These are phyloP conservation scores for Amesomyces nigricolor DNA, from an alignment of 2,329 filamentous ascomycete species.

Conservation along the genomic window DNA sequence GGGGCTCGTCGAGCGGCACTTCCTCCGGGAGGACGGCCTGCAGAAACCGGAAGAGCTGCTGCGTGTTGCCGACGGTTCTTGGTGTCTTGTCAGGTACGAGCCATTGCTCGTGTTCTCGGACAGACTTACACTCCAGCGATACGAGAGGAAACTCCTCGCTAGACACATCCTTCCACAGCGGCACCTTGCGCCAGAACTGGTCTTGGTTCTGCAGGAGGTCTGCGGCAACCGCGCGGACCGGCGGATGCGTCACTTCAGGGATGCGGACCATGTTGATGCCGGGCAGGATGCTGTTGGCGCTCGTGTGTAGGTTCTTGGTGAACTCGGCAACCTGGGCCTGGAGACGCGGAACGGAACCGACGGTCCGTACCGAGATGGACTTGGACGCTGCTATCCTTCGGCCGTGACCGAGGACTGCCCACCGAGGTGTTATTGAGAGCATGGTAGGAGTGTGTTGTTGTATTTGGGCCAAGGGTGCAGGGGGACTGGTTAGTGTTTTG, in stretches of 20 bases:
- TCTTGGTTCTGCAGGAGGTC: constrained; percentile 19
- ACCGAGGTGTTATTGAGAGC: constrained; percentile 9
- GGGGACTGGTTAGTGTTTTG: too few species aligned
- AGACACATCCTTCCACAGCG: constrained; percentile 44
- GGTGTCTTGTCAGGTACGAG: constrained; percentile 17
- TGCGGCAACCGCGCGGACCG: neutral
- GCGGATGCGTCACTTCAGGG: neutral
- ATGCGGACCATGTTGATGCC: neutral
- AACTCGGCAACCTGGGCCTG: constrained; percentile 23
- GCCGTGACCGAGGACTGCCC: neutral
- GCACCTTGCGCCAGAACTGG: constrained; percentile 48
- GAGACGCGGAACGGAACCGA: constrained; percentile 17
- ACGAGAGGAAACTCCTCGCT: constrained; percentile 45
- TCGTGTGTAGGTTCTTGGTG: constrained; percentile 3
- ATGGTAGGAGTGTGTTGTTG: constrained; percentile 11
- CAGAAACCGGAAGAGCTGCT: constrained; percentile 46
- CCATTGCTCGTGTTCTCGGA: neutral
- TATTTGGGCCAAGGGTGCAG: too few species aligned
- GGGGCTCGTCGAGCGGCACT: constrained; percentile 36
- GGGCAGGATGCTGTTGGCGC: neutral
- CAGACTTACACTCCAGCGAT: constrained; percentile 48
- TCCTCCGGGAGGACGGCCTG: constrained; percentile 43
- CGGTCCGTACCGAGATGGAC: constrained; percentile 9
- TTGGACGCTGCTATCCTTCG: neutral
- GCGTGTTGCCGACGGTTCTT: constrained; percentile 43